Percentiles rank a stretch among this genome's conserved stretches.
Conservation (phyloP, 1,139 yeast genomes). For the Pichia sp. region DNA sequence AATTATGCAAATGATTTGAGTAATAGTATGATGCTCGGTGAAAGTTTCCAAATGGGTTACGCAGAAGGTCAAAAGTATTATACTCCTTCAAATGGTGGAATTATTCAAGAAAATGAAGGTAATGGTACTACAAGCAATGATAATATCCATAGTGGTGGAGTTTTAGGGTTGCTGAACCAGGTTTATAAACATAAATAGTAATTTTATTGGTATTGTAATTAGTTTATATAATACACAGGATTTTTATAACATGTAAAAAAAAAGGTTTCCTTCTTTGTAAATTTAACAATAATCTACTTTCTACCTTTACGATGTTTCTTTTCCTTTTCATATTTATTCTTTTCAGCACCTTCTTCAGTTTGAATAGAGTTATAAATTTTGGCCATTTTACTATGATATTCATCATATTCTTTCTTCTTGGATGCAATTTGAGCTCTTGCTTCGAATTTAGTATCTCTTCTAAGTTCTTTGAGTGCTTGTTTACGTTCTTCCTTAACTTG, state of each 20-base stretch:
- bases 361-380: constrained; percentile 77
- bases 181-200: constrained; percentile 58
- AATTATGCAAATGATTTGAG: constrained; percentile 21
- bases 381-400: constrained; percentile 87
- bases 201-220: not conserved
- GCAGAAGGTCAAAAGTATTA: not conserved
- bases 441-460: constrained; percentile 81
- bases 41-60: constrained; percentile 23
- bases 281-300: constrained; percentile 1
- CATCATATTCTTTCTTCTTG: constrained; percentile 67
- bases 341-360: constrained; percentile 91
- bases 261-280: not conserved
- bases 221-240: not conserved
- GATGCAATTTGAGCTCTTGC: constrained; percentile 80
- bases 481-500: constrained; percentile 90
- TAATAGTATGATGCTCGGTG: constrained; percentile 28
- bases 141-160: constrained; percentile 44
- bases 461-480: constrained; percentile 78
- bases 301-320: constrained; percentile 54
- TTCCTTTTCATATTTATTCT: constrained; percentile 85
- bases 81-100: constrained; percentile 1
- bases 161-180: constrained; percentile 76
- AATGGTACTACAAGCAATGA: constrained; percentile 29
- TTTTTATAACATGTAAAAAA: not conserved
- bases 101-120: constrained; percentile 16